These are phyloP conservation scores for Erodium texanum DNA, from an alignment of 441 rosid species.

Conservation along the genomic window DNA sequence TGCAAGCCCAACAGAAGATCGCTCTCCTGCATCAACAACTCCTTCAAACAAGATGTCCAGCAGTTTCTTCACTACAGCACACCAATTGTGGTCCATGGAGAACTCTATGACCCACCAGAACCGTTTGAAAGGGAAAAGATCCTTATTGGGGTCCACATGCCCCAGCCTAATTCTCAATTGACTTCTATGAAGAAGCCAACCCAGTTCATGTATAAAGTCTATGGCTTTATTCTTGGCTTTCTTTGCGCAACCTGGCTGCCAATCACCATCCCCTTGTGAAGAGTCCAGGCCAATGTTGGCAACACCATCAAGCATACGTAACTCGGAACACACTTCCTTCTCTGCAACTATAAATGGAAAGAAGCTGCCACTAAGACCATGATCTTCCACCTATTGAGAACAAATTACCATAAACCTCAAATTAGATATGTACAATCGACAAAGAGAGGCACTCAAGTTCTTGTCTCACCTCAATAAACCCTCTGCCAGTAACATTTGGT, in stretches of 20 bases:
- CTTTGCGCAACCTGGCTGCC: conserved; percentile 46
- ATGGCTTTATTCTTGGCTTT: conserved; percentile 36
- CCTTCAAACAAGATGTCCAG: conserved; percentile 35
- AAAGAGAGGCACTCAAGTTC: no score
- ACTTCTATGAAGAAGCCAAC: conserved; percentile 51
- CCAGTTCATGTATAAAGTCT: conserved; percentile 50
- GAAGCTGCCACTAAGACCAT: conserved; percentile 40
- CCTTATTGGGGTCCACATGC: conserved; percentile 22
- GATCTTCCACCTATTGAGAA: conserved; percentile 33
- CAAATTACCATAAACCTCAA: no score
- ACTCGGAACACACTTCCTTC: conserved; percentile 47
- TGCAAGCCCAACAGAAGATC: conserved; percentile 27
- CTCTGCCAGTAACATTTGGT: no score
- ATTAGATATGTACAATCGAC: no score
- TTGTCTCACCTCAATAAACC: no score
- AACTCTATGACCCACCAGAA: conserved; percentile 48
- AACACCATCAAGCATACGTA: conserved; percentile 42
- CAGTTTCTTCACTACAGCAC: conserved; percentile 44
- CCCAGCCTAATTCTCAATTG: conserved; percentile 25
- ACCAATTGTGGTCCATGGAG: conserved; percentile 49
- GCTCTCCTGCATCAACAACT: conserved; percentile 26
- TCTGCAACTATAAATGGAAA: conserved; percentile 51
- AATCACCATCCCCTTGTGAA: conserved; percentile 46
- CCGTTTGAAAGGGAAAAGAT: conserved; percentile 34
- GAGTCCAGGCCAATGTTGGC: conserved; percentile 36